phyloP scores from a whole-genome alignment of 2,329 filamentous ascomycete genomes.

The Fusarium torreyae region DNA sequence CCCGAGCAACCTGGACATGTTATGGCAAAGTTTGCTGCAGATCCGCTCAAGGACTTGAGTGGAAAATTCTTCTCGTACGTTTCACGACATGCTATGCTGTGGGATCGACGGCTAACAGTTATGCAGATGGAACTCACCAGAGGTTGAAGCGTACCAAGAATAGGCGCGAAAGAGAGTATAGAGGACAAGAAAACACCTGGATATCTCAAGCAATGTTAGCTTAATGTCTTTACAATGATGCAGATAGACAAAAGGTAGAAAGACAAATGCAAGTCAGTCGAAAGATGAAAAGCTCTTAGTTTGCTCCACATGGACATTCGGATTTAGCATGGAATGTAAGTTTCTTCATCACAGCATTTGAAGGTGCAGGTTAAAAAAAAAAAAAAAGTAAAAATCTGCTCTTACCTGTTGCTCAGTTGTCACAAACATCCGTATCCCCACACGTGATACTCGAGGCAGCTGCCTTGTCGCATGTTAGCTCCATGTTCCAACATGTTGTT shows the following conservation, averaged over 20 bases:
- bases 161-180: slow-evolving; percentile 17
- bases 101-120: slow-evolving; percentile 35
- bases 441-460: slow-evolving; percentile 1
- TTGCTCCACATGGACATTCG: slow-evolving; percentile 76
- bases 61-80: slow-evolving; percentile 82
- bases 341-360: slow-evolving; percentile 73
- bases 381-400: slow-evolving; percentile 43
- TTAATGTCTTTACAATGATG: slow-evolving; percentile 25
- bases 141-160: slow-evolving; percentile 69
- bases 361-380: slow-evolving; percentile 27
- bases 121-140: slow-evolving; percentile 58
- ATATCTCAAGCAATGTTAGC: slow-evolving; percentile 48
- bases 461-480: slow-evolving; percentile 26
- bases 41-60: slow-evolving; percentile 76
- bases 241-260: slow-evolving; percentile 40
- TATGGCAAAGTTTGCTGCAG: slow-evolving; percentile 82
- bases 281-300: slow-evolving; percentile 88
- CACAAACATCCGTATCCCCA: neutral
- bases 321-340: slow-evolving; percentile 84
- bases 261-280: slow-evolving; percentile 72
- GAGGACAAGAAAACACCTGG: slow-evolving; percentile 24
- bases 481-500: slow-evolving; percentile 11
- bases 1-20: slow-evolving; percentile 90
- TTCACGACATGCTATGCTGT: slow-evolving; percentile 4
- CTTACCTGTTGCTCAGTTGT: slow-evolving; percentile 45